Evolutionary conservation across 2,329 filamentous ascomycete species (phyloP).

Genomic region (Claviceps citrina): DNA sequence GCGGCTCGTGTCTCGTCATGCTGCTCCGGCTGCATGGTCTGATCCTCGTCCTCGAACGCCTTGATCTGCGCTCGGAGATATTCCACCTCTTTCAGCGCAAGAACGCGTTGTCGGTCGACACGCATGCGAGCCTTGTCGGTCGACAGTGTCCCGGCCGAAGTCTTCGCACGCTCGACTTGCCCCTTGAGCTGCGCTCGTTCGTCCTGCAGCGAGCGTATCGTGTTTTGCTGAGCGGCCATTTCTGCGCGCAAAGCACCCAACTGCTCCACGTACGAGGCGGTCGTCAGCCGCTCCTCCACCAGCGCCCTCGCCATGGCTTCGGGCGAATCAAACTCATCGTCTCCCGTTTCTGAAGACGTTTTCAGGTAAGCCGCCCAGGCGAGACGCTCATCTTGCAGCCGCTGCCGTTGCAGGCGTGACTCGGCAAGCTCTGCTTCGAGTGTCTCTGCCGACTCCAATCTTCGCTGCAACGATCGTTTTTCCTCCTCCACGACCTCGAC

Average conservation of each 20-base stretch:
- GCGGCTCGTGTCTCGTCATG: constrained; percentile 61
- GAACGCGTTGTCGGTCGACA: constrained; percentile 68
- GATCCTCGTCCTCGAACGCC: constrained; percentile 75
- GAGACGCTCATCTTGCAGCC: constrained; percentile 73
- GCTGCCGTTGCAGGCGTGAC: constrained; percentile 64
- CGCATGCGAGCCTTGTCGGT: constrained; percentile 56
- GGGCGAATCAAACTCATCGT: constrained; percentile 71
- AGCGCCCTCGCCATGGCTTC: constrained; percentile 76
- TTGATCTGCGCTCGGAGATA: constrained; percentile 86
- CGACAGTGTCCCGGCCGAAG: constrained; percentile 28
- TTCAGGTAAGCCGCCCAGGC: constrained; percentile 81
- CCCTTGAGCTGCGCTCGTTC: constrained; percentile 49
- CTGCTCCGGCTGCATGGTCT: constrained; percentile 65
- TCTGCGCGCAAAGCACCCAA: constrained; percentile 69
- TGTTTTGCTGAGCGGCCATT: constrained; percentile 58
- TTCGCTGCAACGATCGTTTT: constrained; percentile 68
- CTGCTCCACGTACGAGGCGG: constrained; percentile 63
- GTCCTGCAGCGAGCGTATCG: constrained; percentile 54
- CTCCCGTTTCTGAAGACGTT: constrained; percentile 43
- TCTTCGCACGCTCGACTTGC: constrained; percentile 57
- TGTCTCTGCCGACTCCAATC: constrained; percentile 57
- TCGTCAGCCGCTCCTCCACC: constrained; percentile 66
- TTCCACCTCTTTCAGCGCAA: constrained; percentile 85
- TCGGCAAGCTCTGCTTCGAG: constrained; percentile 66
- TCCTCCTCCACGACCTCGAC: constrained; percentile 91